phyloP scores from a whole-genome alignment of 2,329 filamentous ascomycete species.

The Microascus cirrosus region DNA sequence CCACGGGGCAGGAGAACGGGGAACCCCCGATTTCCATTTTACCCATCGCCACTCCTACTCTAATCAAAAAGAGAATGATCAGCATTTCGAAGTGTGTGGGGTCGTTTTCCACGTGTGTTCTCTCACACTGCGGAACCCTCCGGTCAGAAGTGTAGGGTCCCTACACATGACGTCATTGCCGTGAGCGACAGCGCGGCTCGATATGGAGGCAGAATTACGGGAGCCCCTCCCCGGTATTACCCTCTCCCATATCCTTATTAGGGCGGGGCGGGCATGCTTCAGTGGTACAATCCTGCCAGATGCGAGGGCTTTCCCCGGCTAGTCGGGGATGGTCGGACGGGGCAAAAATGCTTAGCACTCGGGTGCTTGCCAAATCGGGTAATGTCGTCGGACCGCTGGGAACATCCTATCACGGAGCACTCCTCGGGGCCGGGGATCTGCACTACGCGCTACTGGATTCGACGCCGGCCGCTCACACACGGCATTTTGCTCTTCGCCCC shows the following conservation, averaged over 20 bases:
- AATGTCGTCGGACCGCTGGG: no score
- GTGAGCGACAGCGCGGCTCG: not conserved
- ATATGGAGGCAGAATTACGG: not conserved
- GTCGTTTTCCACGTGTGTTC: not conserved
- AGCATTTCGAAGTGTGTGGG: not conserved
- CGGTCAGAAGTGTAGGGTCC: not conserved
- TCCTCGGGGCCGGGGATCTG: no score
- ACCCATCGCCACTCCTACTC: not conserved
- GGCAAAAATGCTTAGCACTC: no score
- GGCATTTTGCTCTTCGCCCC: no score
- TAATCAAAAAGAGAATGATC: not conserved
- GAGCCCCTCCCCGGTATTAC: not conserved
- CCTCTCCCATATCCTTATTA: not conserved
- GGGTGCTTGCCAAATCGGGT: no score
- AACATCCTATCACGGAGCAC: no score
- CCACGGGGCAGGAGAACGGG: not conserved
- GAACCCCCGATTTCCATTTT: not conserved
- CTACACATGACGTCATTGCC: not conserved
- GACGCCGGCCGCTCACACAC: no score
- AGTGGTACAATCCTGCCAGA: not conserved
- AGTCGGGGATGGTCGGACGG: no score
- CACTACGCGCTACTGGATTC: no score
- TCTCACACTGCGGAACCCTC: not conserved
- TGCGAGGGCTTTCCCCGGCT: not conserved
- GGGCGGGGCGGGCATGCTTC: not conserved